Evolutionary conservation across 1,139 yeast genomes (phyloP).

Genomic region (Protomyces lactucae-debilis): DNA sequence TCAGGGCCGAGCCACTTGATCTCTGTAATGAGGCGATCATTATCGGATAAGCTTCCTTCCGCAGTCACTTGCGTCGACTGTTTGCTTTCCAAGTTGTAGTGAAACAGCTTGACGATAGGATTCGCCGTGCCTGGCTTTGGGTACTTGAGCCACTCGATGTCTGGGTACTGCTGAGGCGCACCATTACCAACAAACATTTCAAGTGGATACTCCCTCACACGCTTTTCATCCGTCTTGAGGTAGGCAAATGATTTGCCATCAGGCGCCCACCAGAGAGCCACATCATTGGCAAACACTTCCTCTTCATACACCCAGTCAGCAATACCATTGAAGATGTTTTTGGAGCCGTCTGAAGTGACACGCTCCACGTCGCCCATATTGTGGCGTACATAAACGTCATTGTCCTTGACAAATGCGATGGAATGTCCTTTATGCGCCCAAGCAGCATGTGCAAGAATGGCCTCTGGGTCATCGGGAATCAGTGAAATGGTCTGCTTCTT

Average conservation of each 20-base stretch:
- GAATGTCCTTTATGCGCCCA: constrained; percentile 72
- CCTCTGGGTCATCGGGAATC: constrained; percentile 7
- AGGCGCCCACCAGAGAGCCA: constrained; percentile 84
- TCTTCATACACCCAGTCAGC: constrained; percentile 98
- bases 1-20: constrained; percentile 61
- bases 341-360: constrained; percentile 66
- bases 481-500: constrained; percentile 38
- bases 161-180: constrained; percentile 50
- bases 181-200: constrained; percentile 50
- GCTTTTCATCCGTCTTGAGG: constrained; percentile 64
- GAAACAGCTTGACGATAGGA: constrained; percentile 55
- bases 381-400: constrained; percentile 56
- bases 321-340: constrained; percentile 68
- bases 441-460: constrained; percentile 42
- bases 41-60: constrained; percentile 38
- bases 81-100: constrained; percentile 33
- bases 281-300: constrained; percentile 64
- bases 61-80: constrained; percentile 10
- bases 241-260: constrained; percentile 62
- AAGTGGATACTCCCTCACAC: constrained; percentile 60
- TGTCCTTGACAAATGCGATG: constrained; percentile 61
- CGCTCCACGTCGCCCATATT: constrained; percentile 38
- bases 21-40: constrained; percentile 62
- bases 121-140: constrained; percentile 84
- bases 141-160: constrained; percentile 56